Evolutionary conservation across 2,329 filamentous ascomycete species (phyloP).

Genomic region (Colletotrichum viniferum): DNA sequence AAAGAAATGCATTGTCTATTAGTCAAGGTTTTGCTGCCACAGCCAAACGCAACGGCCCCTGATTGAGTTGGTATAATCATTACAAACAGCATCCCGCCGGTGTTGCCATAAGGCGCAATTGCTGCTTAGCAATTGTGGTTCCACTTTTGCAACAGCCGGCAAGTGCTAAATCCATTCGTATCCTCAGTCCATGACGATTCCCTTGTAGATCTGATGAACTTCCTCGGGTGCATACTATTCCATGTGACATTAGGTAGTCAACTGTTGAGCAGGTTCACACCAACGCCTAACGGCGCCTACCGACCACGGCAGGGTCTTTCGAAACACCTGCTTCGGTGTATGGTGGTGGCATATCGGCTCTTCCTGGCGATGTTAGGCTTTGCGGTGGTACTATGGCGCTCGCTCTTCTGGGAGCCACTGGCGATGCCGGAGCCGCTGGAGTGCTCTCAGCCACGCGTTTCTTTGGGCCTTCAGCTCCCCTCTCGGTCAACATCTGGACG

Average conservation of each 20-base stretch:
- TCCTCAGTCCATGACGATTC: not conserved
- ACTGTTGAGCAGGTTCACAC: not conserved
- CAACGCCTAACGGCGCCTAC: not conserved
- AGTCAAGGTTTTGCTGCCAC: not conserved
- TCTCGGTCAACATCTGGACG: slow-evolving; percentile 1
- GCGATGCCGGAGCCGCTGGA: not conserved
- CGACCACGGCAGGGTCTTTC: not conserved
- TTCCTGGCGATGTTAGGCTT: not conserved
- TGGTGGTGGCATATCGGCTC: not conserved
- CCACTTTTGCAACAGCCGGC: no score
- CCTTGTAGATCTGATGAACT: not conserved
- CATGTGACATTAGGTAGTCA: not conserved
- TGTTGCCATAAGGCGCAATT: no score
- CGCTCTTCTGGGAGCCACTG: not conserved
- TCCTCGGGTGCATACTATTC: not conserved
- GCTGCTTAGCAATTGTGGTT: no score
- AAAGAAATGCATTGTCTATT: not conserved
- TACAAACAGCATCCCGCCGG: not conserved
- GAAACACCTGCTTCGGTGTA: not conserved
- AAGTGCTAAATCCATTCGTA: not conserved
- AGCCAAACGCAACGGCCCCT: not conserved
- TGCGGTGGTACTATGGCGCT: not conserved
- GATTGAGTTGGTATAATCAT: not conserved
- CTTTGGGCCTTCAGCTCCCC: slow-evolving; percentile 6
- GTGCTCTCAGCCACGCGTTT: not conserved